Conservation (phyloP, 768 basidiomycete species). For the Kwoniella heveanensis region DNA sequence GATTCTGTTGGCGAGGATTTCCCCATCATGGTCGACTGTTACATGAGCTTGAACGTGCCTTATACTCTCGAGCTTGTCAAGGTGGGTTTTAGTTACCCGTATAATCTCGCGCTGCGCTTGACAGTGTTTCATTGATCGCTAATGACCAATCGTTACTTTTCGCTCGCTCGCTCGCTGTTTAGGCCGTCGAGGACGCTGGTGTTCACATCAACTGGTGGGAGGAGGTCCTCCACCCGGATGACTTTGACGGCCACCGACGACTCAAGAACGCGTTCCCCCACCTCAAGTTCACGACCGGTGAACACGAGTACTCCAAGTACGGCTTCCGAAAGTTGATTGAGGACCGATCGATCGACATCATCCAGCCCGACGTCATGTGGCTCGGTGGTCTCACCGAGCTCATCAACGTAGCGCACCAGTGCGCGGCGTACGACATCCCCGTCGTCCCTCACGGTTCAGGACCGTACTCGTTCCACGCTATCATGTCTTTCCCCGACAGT, state of each 20-base stretch:
- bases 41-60: constrained; percentile 50
- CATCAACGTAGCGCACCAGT: constrained; percentile 55
- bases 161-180: too few species aligned
- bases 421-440: constrained; percentile 61
- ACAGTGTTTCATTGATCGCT: too few species aligned
- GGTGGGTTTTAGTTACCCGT: too few species aligned
- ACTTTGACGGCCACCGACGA: constrained; percentile 55
- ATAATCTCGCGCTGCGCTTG: too few species aligned
- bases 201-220: constrained; percentile 59
- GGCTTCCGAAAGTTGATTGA: constrained; percentile 58
- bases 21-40: constrained; percentile 58
- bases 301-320: constrained; percentile 58
- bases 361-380: constrained; percentile 59
- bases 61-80: constrained; percentile 56
- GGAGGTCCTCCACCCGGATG: constrained; percentile 57
- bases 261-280: constrained; percentile 56
- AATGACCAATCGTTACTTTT: too few species aligned
- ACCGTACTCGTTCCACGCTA: constrained; percentile 61
- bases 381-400: constrained; percentile 56
- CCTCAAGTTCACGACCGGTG: constrained; percentile 58
- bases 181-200: constrained; percentile 51
- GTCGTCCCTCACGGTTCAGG: constrained; percentile 61
- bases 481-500: constrained; percentile 58
- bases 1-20: constrained; percentile 55
- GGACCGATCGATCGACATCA: constrained; percentile 56